These are phyloP conservation scores for Fraxinus greggii DNA, from an alignment of 305 asterid species.

Conservation along the genomic window DNA sequence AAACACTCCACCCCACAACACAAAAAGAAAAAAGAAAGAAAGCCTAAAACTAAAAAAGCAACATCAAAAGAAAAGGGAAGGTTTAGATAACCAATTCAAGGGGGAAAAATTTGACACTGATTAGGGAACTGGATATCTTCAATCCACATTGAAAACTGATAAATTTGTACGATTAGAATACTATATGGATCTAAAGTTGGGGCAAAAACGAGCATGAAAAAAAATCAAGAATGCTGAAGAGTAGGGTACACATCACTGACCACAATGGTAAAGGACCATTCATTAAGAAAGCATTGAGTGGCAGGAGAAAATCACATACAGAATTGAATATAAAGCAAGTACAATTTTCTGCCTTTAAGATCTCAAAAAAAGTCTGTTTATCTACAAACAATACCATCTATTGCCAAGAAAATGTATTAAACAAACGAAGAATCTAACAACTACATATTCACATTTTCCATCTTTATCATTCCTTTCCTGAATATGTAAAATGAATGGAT, in stretches of 20 bases:
- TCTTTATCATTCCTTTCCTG: background rate
- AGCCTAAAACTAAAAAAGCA: background rate
- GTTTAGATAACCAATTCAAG: background rate
- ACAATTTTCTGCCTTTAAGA: background rate
- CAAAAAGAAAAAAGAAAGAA: background rate
- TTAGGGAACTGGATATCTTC: background rate
- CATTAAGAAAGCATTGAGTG: background rate
- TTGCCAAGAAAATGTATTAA: background rate
- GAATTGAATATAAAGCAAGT: slow-evolving; percentile 15
- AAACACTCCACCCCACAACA: background rate
- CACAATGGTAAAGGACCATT: background rate
- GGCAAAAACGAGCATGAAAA: background rate
- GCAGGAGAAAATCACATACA: background rate
- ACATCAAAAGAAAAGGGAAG: background rate
- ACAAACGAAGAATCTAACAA: background rate
- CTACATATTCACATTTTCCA: background rate
- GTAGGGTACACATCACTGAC: background rate
- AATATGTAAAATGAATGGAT: background rate
- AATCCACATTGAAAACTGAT: background rate
- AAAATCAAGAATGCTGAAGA: background rate
- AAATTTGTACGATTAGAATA: background rate
- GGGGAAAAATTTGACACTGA: background rate
- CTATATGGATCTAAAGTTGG: background rate
- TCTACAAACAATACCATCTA: slow-evolving; percentile 4
- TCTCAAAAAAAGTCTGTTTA: slow-evolving; percentile 9